Conservation (phyloP, 108 stramenopile species). For the Phaeodactylum tricornutum region DNA sequence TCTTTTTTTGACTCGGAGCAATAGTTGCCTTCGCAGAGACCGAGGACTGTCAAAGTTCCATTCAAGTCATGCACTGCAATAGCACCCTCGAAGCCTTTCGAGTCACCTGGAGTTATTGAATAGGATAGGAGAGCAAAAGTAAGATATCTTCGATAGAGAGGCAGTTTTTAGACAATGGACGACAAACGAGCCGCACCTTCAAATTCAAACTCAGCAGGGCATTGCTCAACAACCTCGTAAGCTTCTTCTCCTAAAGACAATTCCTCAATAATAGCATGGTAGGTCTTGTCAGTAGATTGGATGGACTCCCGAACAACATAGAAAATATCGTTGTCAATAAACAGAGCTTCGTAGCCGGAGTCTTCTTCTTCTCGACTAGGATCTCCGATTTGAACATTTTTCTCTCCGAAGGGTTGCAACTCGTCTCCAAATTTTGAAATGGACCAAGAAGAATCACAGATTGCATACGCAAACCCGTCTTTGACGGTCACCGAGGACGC, state of each 20-base stretch:
- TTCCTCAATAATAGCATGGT: slow-evolving; percentile 19
- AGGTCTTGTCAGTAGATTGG: slow-evolving; percentile 1
- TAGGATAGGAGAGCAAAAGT: background rate
- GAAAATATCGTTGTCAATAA: slow-evolving; percentile 37
- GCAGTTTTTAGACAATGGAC: background rate
- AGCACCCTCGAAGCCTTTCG: slow-evolving; percentile 77
- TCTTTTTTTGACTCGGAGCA: slow-evolving; percentile 40
- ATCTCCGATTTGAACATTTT: slow-evolving; percentile 46
- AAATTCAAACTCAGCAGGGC: slow-evolving; percentile 36
- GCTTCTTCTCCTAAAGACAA: slow-evolving; percentile 8
- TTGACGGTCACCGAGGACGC: slow-evolving; percentile 11
- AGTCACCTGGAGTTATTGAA: background rate
- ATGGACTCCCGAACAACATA: slow-evolving; percentile 60
- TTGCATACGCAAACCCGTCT: slow-evolving; percentile 16
- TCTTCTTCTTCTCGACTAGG: slow-evolving; percentile 37
- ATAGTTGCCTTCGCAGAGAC: slow-evolving; percentile 70
- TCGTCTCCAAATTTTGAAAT: slow-evolving; percentile 29
- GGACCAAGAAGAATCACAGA: slow-evolving; percentile 45
- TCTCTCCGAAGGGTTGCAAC: slow-evolving; percentile 26
- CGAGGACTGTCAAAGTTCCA: slow-evolving; percentile 41
- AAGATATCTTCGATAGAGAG: too few relatives aligned
- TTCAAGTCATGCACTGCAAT: slow-evolving; percentile 23
- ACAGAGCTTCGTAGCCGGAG: slow-evolving; percentile 59
- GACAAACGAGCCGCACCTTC: slow-evolving; percentile 36
- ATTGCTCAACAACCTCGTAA: background rate